Conservation (phyloP, 371 early-diverging fungal species). For the Umbelopsis sp. region DNA sequence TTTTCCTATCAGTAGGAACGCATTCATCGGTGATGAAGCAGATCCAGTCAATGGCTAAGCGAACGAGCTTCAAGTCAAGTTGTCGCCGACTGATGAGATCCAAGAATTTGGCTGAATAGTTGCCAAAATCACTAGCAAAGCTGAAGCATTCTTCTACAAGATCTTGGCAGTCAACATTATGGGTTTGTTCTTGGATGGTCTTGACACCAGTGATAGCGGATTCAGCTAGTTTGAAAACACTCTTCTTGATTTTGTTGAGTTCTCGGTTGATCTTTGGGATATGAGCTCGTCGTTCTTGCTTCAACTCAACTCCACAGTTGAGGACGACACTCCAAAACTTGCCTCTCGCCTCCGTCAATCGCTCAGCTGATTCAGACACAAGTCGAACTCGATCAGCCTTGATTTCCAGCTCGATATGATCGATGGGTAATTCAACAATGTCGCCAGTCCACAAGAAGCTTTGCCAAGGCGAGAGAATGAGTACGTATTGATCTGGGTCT, state of each 20-base stretch:
- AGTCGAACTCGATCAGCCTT: constrained; percentile 70
- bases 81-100: constrained; percentile 57
- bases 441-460: constrained; percentile 66
- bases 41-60: constrained; percentile 85
- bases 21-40: constrained; percentile 83
- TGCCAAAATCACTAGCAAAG: constrained; percentile 82
- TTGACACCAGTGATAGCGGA: constrained; percentile 59
- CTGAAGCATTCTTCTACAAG: constrained; percentile 83
- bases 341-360: constrained; percentile 52
- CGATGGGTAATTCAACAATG: constrained; percentile 46
- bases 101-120: constrained; percentile 68
- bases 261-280: constrained; percentile 62
- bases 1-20: constrained; percentile 76
- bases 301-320: constrained; percentile 49
- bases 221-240: constrained; percentile 61
- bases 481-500: constrained; percentile 47
- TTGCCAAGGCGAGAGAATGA: constrained; percentile 61
- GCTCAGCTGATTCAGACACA: constrained; percentile 58
- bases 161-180: constrained; percentile 67
- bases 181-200: constrained; percentile 58
- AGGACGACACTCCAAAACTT: constrained; percentile 55
- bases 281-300: constrained; percentile 64
- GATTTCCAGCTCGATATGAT: constrained; percentile 58
- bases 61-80: constrained; percentile 64
- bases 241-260: constrained; percentile 64